Conservation (phyloP, 371 early-diverging fungal genomes). For the Haplosporangium sp. region DNA sequence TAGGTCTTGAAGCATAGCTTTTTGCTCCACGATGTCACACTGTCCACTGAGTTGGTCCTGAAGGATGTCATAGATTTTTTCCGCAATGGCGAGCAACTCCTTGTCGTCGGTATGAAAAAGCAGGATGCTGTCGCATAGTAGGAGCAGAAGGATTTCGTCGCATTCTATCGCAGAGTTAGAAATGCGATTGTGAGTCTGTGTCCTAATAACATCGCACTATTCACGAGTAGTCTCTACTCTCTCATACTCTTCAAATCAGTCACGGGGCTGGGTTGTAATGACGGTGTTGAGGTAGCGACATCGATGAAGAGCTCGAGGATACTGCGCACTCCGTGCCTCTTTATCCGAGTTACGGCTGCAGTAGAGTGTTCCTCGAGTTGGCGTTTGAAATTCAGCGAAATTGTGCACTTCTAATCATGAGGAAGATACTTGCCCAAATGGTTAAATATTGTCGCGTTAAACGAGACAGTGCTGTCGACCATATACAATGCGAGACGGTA, state of each 20-base stretch:
- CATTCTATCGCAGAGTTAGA: constrained; percentile 3
- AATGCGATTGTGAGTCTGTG: not conserved
- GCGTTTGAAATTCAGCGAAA: not conserved
- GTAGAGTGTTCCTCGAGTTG: constrained; percentile 5
- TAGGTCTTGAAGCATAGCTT: constrained; percentile 18
- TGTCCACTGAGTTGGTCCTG: constrained; percentile 1
- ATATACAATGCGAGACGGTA: not conserved
- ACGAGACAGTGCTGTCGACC: too few relatives aligned
- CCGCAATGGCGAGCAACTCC: constrained; percentile 17
- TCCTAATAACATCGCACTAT: not conserved
- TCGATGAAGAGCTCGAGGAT: constrained; percentile 22
- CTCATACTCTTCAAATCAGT: not conserved
- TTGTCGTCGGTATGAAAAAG: constrained; percentile 26
- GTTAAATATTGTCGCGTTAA: not conserved
- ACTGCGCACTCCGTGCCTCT: constrained; percentile 14
- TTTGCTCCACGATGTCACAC: constrained; percentile 23
- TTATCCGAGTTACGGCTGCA: constrained; percentile 8
- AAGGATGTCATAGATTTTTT: constrained; percentile 20
- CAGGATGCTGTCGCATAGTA: constrained; percentile 41
- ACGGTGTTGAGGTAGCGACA: not conserved
- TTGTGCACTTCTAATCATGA: constrained; percentile 1
- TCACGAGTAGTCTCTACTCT: not conserved
- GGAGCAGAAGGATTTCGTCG: constrained; percentile 26
- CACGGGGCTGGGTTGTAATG: not conserved
- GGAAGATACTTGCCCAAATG: not conserved